phyloP scores from a whole-genome alignment of 2,329 filamentous ascomycete species.

The Hirsutella minnesotensis region DNA sequence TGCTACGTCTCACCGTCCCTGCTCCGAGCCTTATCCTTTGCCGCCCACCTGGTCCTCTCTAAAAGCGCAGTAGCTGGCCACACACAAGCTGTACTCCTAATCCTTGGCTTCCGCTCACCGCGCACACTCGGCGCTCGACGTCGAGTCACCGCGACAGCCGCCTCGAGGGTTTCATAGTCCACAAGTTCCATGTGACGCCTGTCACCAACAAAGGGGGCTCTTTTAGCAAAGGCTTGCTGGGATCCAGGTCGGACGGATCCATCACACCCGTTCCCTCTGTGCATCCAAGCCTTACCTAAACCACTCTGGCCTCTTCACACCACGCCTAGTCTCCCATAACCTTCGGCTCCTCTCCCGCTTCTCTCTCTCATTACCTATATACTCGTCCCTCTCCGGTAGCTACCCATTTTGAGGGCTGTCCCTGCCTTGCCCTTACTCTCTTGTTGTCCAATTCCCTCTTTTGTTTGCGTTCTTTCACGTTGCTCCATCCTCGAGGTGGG shows the following conservation, averaged over 20 bases:
- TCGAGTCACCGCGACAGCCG: neutral
- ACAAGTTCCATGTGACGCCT: slow-evolving; percentile 1
- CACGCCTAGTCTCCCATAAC: neutral
- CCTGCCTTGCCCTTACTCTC: neutral
- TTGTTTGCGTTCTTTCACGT: neutral
- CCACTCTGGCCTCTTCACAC: neutral
- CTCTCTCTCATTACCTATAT: neutral
- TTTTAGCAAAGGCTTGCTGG: neutral
- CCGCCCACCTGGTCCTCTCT: neutral
- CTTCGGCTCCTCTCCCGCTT: neutral
- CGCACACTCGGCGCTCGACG: neutral
- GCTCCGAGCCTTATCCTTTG: neutral
- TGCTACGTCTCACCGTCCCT: slow-evolving; percentile 1
- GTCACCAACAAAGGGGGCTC: neutral
- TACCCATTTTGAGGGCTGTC: neutral
- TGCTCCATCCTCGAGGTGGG: neutral
- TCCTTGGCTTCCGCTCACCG: neutral
- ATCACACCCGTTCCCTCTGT: neutral
- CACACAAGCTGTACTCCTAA: too few species aligned
- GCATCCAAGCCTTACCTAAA: neutral
- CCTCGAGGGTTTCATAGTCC: neutral
- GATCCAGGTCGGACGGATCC: slow-evolving; percentile 2
- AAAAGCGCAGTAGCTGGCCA: neutral
- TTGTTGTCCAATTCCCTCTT: neutral
- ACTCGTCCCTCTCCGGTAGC: neutral